Evolutionary conservation across 768 basidiomycete species (phyloP).

Genomic region (Arthromyces matolae): DNA sequence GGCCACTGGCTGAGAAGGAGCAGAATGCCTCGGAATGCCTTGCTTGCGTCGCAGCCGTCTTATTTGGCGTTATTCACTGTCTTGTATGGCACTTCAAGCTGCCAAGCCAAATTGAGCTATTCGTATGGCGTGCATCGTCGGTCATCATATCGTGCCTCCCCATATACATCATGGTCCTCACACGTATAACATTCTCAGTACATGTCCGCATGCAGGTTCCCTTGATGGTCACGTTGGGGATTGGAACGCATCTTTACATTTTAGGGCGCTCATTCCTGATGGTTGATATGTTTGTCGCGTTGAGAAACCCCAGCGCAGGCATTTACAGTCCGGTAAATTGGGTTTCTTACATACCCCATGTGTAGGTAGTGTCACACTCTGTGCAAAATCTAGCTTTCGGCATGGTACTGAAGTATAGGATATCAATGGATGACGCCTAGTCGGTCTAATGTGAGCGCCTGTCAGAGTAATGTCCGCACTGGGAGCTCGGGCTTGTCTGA

Average conservation of each 20-base stretch:
- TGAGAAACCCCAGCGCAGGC: not conserved
- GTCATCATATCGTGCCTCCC: conserved; percentile 13
- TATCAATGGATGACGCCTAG: too few species aligned
- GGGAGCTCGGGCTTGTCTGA: too few species aligned
- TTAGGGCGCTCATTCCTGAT: not conserved
- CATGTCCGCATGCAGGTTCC: not conserved
- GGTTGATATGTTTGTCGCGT: not conserved
- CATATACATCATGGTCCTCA: not conserved
- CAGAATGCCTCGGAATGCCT: not conserved
- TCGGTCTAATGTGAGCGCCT: too few species aligned
- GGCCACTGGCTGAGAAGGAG: not conserved
- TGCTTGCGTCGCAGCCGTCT: not conserved
- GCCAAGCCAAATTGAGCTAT: conserved; percentile 16
- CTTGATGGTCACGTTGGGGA: not conserved
- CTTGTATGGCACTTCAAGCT: conserved; percentile 26
- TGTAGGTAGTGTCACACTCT: not conserved
- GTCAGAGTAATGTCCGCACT: too few species aligned
- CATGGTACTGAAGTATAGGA: not conserved
- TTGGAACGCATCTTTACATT: not conserved
- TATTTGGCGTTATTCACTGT: conserved; percentile 26
- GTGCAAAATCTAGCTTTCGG: too few species aligned
- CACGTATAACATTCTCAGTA: not conserved
- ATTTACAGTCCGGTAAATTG: not conserved
- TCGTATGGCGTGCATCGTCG: conserved; percentile 24
- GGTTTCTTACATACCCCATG: not conserved